Evolutionary conservation across 495 filamentous ascomycete genomes (phyloP).

Genomic region (Lasiosphaeris hirsuta): DNA sequence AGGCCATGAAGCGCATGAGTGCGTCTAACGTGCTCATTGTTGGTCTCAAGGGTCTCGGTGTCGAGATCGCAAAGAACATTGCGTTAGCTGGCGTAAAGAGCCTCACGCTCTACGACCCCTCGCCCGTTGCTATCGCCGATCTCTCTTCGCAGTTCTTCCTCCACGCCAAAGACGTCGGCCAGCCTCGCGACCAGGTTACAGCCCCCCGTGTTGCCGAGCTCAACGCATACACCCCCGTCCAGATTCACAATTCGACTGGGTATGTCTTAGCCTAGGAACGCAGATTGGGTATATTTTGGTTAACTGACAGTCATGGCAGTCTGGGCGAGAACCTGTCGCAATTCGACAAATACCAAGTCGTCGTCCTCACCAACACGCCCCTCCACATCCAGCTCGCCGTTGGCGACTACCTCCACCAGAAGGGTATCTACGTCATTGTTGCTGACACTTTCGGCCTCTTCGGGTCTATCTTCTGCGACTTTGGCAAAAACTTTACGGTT

Average conservation of each 20-base stretch:
- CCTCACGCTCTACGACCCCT: conserved; percentile 81
- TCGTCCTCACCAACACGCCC: conserved; percentile 83
- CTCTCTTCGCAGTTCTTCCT: conserved; percentile 98
- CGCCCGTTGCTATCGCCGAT: conserved; percentile 76
- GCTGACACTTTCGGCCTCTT: conserved; percentile 91
- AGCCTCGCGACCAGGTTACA: conserved; percentile 81
- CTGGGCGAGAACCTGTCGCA: conserved; percentile 67
- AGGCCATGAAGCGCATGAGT: conserved; percentile 99
- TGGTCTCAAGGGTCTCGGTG: conserved; percentile 88
- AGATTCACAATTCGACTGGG: conserved; percentile 59
- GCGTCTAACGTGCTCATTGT: conserved; percentile 92
- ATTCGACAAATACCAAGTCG: conserved; percentile 83
- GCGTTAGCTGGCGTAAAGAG: conserved; percentile 87
- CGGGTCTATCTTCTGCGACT: conserved; percentile 95
- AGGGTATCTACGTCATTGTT: conserved; percentile 84
- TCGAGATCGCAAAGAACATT: conserved; percentile 99
- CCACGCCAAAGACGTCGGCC: conserved; percentile 80
- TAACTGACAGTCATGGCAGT: conserved; percentile 33
- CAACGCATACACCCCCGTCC: conserved; percentile 92
- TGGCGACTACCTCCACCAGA: conserved; percentile 87
- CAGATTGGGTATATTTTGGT: not conserved
- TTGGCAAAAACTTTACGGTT: conserved; percentile 86
- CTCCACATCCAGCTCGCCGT: conserved; percentile 75
- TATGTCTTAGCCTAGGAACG: conserved; percentile 17
- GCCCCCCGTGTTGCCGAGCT: conserved; percentile 88